phyloP scores from a whole-genome alignment of 768 basidiomycete genomes.

The Auricularia sp. region DNA sequence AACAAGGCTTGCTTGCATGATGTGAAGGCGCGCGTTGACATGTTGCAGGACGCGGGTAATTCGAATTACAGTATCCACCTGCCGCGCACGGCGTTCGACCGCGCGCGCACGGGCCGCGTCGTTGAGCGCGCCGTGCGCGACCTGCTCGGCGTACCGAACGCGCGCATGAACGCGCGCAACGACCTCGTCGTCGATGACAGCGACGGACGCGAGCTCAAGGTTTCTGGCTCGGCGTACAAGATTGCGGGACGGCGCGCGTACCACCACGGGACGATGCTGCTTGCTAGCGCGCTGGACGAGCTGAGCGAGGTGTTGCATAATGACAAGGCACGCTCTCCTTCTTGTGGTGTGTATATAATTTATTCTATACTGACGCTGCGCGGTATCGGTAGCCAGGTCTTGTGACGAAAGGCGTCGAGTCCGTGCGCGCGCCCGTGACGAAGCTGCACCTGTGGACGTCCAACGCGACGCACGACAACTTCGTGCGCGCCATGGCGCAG shows the following conservation, averaged over 20 bases:
- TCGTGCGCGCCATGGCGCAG: slow-evolving; percentile 54
- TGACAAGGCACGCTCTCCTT: slow-evolving; percentile 41
- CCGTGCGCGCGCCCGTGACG: slow-evolving; percentile 86
- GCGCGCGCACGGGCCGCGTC: slow-evolving; percentile 67
- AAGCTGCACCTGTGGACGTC: slow-evolving; percentile 56
- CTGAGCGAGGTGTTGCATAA: slow-evolving; percentile 64
- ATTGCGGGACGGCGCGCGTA: slow-evolving; percentile 85
- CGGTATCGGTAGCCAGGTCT: slow-evolving; percentile 62
- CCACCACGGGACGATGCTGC: slow-evolving; percentile 98
- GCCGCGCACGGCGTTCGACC: slow-evolving; percentile 70
- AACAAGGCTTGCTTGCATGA: not conserved
- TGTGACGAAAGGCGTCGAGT: slow-evolving; percentile 76
- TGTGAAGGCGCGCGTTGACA: not conserved
- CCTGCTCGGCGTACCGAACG: slow-evolving; percentile 52
- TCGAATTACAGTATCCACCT: slow-evolving; percentile 95
- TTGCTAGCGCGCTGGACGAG: slow-evolving; percentile 63
- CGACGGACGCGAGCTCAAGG: slow-evolving; percentile 44
- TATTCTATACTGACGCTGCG: not conserved
- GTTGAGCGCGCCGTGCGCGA: slow-evolving; percentile 65
- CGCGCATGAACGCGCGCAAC: slow-evolving; percentile 78
- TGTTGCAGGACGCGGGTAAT: slow-evolving; percentile 80
- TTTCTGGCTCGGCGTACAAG: slow-evolving; percentile 97
- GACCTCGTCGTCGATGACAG: slow-evolving; percentile 72
- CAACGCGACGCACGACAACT: slow-evolving; percentile 53
- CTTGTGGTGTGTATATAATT: too few species aligned